Evolutionary conservation across 2,329 filamentous ascomycete species (phyloP).

Genomic region (Cephalotrichum gorgonifer): DNA sequence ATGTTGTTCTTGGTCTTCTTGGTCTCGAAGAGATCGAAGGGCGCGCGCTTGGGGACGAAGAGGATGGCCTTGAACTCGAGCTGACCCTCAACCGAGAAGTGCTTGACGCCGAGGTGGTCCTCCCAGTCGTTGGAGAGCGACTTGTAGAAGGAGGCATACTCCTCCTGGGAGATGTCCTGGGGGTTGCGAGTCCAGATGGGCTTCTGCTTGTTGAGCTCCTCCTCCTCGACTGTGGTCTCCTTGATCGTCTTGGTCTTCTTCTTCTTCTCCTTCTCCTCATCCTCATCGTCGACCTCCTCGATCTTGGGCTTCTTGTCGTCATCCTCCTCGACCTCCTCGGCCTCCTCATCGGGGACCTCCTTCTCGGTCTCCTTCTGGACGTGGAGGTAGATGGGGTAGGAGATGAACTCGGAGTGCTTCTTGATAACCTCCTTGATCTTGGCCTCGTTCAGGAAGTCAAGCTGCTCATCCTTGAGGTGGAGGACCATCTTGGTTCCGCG

Average conservation of each 20-base stretch:
- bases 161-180: constrained; percentile 85
- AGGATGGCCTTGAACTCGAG: constrained; percentile 99
- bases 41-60: constrained; percentile 98
- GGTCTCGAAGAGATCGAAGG: constrained; percentile 99
- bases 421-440: constrained; percentile 99
- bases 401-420: constrained; percentile 99
- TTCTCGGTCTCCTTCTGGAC: constrained; percentile 98
- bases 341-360: constrained; percentile 95
- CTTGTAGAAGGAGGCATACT: constrained; percentile 99
- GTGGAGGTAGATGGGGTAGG: constrained; percentile 99
- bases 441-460: constrained; percentile 95
- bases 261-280: constrained; percentile 81
- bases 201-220: constrained; percentile 99
- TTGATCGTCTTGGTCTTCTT: constrained; percentile 99
- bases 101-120: constrained; percentile 98
- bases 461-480: constrained; percentile 98
- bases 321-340: constrained; percentile 57
- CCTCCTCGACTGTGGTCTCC: constrained; percentile 97
- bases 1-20: constrained; percentile 99
- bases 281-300: constrained; percentile 82
- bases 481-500: constrained; percentile 97
- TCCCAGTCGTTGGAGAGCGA: constrained; percentile 99
- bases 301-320: constrained; percentile 94
- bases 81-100: constrained; percentile 99
- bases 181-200: constrained; percentile 99